These are phyloP conservation scores for Paramecium tetraurelia DNA, from an alignment of 73 alveolate genomes.

Conservation along the genomic window DNA sequence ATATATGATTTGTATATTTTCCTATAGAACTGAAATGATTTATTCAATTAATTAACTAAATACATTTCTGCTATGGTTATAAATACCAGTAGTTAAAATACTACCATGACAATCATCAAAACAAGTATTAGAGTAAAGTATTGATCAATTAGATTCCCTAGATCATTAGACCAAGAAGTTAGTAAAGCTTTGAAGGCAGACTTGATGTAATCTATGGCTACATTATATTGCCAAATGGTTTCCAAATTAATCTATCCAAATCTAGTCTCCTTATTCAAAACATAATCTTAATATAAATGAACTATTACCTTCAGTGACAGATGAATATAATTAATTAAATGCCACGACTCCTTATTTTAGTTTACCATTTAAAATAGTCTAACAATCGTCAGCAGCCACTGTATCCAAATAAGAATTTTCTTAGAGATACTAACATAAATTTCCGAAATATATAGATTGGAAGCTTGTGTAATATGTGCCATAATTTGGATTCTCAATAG, in stretches of 20 bases:
- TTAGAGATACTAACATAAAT: not conserved
- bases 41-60: not conserved
- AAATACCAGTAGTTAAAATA: not conserved
- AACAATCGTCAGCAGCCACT: not conserved
- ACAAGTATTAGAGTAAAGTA: not conserved
- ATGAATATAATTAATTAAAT: conserved; percentile 6
- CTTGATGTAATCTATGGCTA: not conserved
- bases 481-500: not conserved
- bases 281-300: not conserved
- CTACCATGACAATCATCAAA: not conserved
- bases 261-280: not conserved
- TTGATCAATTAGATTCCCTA: not conserved
- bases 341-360: not conserved
- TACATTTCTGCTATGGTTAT: conserved; percentile 4
- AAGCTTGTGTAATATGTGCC: conserved; percentile 4
- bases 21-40: conserved; percentile 10
- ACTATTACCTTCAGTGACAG: not conserved
- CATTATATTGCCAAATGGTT: not conserved
- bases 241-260: not conserved
- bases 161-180: conserved; percentile 4
- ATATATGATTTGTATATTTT: not conserved
- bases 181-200: not conserved
- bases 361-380: not conserved
- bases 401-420: not conserved
- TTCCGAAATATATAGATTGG: not conserved